Conservation (phyloP, 768 basidiomycete species). For the Suillus subaureus region DNA sequence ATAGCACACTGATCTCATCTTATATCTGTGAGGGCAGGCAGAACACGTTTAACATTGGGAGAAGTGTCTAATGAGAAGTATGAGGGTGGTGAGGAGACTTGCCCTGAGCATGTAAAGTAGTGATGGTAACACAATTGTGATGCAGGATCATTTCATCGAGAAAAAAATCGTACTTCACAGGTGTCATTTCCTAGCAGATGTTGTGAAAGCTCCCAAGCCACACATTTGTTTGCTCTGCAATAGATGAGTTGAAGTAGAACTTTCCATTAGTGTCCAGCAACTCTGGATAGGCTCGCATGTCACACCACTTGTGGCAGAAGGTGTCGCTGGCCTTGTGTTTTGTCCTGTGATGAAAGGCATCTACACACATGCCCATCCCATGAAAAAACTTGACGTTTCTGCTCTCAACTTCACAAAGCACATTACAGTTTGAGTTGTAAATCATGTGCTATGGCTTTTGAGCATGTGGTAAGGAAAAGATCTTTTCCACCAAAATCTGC, state of each 20-base stretch:
- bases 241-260: conserved; percentile 41
- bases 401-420: conserved; percentile 21
- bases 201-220: conserved; percentile 41
- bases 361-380: conserved; percentile 31
- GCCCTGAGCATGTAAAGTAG: too few relatives aligned
- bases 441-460: conserved; percentile 11
- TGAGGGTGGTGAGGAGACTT: too few relatives aligned
- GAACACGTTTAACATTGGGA: conserved; percentile 63
- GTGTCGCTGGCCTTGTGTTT: conserved; percentile 11
- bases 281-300: not conserved
- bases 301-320: conserved; percentile 29
- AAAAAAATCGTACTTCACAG: conserved; percentile 34
- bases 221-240: conserved; percentile 36
- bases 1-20: conserved; percentile 81
- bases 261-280: not conserved
- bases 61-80: too few relatives aligned
- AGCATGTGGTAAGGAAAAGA: not conserved
- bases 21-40: conserved; percentile 94
- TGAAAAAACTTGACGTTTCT: conserved; percentile 11
- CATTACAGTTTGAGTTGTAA: conserved; percentile 26
- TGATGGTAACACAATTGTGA: too few relatives aligned
- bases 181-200: conserved; percentile 35
- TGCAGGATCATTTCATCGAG: conserved; percentile 38
- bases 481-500: conserved; percentile 1
- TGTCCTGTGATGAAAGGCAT: conserved; percentile 40